Base-by-base conservation (phyloP, 352 stramenopile species). In the Phytophthora cactorum region DNA sequence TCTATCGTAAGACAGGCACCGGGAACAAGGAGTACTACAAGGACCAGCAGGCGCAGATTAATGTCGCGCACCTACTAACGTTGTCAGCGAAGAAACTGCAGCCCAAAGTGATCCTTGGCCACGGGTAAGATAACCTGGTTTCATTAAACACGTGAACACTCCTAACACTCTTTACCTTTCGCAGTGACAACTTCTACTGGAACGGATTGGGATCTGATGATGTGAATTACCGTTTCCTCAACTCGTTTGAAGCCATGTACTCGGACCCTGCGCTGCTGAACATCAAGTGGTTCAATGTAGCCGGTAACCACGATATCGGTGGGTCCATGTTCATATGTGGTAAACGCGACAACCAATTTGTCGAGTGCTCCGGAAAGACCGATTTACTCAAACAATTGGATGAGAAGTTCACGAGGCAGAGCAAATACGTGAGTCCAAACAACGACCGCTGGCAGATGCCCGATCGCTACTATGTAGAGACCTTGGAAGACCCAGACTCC, bases 291-390 rank as follows among this genome's bases (percentile, higher is more conserved):
- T 63, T 92, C 63, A 93, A 87, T 64, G 81, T 89, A 29, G 72
- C 75, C 34, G 85, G 85, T 12, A 92, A 92, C 52, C 85, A 93
- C 70, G 85, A 93, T 64, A 68, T 86, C 25, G 85, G 85, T 9
- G 85, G 85, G 0, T 82, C 83, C n/a, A 86, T 81, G 72, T 93
- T 88, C 58, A 90, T 93, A 59, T 93, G 85, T 36, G 83, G 83
- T 31, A 85, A 89, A 61, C 71, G 71, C 39, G 83, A 91, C 69
- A 86, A 86, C 47, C 52, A 82, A 36, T 91, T 88, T 55, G 66
- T 82, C 50, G 77, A 91, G 63, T 91, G 83, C 50, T 72, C 62
- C 3, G 78, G 79, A 44, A 84, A 75, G 25, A 69, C 75, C 1
- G 82, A 93, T 14, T 65, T 93, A 54, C 70, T 91, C 36, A 83